Evolutionary conservation across 345 rosid genomes (phyloP).

Genomic region (Barbarea vulgaris): DNA sequence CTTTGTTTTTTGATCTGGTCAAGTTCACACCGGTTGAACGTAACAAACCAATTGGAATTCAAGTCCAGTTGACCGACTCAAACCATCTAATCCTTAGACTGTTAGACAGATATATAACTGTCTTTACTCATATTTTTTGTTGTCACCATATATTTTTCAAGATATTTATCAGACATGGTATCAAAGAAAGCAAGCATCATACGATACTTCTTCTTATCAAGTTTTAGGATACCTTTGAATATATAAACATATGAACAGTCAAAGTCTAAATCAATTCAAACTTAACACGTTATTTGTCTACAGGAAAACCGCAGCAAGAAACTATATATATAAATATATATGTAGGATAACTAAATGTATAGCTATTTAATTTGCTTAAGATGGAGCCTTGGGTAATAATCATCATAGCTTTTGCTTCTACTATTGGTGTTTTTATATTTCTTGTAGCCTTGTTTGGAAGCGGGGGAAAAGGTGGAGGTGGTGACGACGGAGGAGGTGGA

Average conservation of each 20-base stretch:
- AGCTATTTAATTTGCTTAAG: background rate
- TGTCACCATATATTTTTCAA: too few relatives aligned
- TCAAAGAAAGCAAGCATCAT: background rate
- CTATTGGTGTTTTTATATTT: conserved; percentile 4
- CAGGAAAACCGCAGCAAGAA: background rate
- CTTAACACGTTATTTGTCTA: conserved; percentile 21
- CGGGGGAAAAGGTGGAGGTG: conserved; percentile 5
- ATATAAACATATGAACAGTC: background rate
- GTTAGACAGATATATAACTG: background rate
- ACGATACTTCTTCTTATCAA: background rate
- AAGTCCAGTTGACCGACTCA: conserved; percentile 2
- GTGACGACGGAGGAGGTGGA: background rate
- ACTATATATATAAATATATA: conserved; percentile 11
- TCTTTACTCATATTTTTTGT: background rate
- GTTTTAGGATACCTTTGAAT: background rate
- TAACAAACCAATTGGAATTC: background rate
- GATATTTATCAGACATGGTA: background rate
- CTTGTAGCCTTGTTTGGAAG: background rate
- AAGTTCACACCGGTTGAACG: background rate
- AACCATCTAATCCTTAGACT: conserved; percentile 3
- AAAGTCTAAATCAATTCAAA: conserved; percentile 19
- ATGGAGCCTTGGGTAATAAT: conserved; percentile 28
- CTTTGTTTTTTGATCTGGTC: background rate
- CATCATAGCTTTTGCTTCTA: conserved; percentile 17
- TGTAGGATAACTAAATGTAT: background rate